Conservation (phyloP, 2,329 filamentous ascomycete genomes). For the Nothopassalora personata region DNA sequence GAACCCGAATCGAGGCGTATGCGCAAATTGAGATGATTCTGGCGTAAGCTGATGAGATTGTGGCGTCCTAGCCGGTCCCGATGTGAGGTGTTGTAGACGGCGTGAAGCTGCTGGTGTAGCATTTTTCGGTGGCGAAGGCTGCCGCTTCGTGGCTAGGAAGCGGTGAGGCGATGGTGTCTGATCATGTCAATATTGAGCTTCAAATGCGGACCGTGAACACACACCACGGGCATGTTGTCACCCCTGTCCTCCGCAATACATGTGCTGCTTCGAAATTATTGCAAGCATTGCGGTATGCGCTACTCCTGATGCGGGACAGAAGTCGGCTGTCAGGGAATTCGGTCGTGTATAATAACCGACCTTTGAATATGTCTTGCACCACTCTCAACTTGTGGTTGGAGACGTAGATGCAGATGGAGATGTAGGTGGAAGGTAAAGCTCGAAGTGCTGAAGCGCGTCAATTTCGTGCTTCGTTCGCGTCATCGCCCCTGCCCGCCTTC, state of each 20-base stretch:
- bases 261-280: not conserved
- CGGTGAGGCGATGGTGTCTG: constrained; percentile 27
- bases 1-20: constrained; percentile 23
- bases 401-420: no score
- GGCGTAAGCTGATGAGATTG: not conserved
- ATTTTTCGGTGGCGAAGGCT: constrained; percentile 13
- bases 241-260: not conserved
- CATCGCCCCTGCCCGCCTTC: no score
- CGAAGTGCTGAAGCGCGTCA: no score
- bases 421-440: no score
- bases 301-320: not conserved
- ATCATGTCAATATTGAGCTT: not conserved
- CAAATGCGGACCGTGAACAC: not conserved
- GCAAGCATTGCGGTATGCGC: not conserved
- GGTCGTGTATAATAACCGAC: no score
- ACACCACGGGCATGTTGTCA: constrained; percentile 13
- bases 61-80: not conserved
- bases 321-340: no score
- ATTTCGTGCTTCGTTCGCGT: no score
- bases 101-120: constrained; percentile 10
- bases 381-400: no score
- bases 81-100: not conserved
- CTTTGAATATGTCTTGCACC: no score
- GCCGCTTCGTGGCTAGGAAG: constrained; percentile 21
- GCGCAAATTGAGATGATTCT: constrained; percentile 22